Evolutionary conservation across 106 monocot species (phyloP).

Genomic region (Apostasia shenzhenica): DNA sequence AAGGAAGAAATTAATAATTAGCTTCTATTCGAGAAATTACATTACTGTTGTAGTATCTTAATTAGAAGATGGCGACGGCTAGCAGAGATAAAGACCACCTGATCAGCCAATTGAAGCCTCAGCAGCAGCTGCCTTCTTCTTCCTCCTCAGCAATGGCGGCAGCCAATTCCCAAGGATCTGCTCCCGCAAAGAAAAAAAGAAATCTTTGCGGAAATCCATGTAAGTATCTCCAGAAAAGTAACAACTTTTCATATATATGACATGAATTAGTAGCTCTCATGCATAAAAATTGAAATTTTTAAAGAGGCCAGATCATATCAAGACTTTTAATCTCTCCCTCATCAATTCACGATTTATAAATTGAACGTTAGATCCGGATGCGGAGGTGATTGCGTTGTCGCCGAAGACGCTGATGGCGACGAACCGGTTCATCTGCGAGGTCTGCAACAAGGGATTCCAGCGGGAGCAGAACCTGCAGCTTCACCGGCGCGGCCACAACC

Average conservation of each 20-base stretch:
- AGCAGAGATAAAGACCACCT: slow-evolving; percentile 25
- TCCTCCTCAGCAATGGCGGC: neutral
- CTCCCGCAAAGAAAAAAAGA: slow-evolving; percentile 45
- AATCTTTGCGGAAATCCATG: slow-evolving; percentile 59
- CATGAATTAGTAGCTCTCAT: neutral
- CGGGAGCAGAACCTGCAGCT: slow-evolving; percentile 32
- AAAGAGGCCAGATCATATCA: too few relatives aligned
- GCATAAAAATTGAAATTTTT: too few relatives aligned
- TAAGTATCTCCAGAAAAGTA: slow-evolving; percentile 29
- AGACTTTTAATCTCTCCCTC: too few relatives aligned
- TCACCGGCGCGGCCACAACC: slow-evolving; percentile 27
- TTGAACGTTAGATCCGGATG: slow-evolving; percentile 19
- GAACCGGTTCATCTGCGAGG: slow-evolving; percentile 28
- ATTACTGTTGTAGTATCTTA: neutral
- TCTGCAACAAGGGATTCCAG: slow-evolving; percentile 29
- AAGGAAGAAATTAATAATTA: neutral
- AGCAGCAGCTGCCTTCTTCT: neutral
- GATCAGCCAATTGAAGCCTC: slow-evolving; percentile 22
- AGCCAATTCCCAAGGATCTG: slow-evolving; percentile 3
- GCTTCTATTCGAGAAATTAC: neutral
- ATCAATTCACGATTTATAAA: too few relatives aligned
- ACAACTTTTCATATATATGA: neutral
- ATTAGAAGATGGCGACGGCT: slow-evolving; percentile 31
- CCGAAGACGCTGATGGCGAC: slow-evolving; percentile 30
- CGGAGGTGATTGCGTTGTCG: slow-evolving; percentile 27